phyloP scores from a whole-genome alignment of 2,329 filamentous ascomycete genomes.

The Chaetomium globosum region DNA sequence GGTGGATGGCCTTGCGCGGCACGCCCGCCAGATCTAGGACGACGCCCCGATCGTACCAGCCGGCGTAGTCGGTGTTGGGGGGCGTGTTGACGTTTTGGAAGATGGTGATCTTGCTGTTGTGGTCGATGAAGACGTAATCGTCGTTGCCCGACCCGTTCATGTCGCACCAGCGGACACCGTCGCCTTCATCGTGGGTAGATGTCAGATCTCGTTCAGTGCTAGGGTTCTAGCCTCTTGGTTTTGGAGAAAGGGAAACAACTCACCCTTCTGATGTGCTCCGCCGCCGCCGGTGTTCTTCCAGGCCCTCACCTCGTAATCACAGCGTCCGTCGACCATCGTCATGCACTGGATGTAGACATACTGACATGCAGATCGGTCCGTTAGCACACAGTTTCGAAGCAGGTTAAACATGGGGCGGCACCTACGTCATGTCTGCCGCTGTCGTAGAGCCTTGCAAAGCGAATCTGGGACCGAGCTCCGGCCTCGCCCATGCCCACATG shows the following conservation, averaged over 20 bases:
- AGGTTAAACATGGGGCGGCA: background rate
- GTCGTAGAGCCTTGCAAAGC: constrained; percentile 13
- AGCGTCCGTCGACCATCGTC: background rate
- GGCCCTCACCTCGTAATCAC: constrained; percentile 2
- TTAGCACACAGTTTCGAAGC: background rate
- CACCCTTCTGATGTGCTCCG: constrained; percentile 11
- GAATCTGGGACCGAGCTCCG: constrained; percentile 18
- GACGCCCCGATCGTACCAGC: constrained; percentile 14
- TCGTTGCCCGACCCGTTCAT: constrained; percentile 12
- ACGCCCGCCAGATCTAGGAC: constrained; percentile 8
- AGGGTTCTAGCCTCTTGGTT: background rate
- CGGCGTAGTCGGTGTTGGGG: constrained; percentile 18
- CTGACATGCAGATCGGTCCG: background rate
- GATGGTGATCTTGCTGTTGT: constrained; percentile 15
- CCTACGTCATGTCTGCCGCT: constrained; percentile 13
- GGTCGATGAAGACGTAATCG: constrained; percentile 18
- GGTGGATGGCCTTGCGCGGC: constrained; percentile 24
- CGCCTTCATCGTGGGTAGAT: background rate
- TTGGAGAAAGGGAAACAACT: background rate
- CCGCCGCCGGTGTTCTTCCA: constrained; percentile 10
- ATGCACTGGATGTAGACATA: constrained; percentile 14
- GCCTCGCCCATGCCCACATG: constrained; percentile 25
- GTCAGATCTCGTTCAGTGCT: background rate
- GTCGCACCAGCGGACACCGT: constrained; percentile 26
- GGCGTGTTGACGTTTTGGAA: constrained; percentile 23